Percentiles rank a stretch among this genome's conserved stretches.
phyloP scores from a whole-genome alignment of 2,329 filamentous ascomycete species.

The Epichloe hybrida region DNA sequence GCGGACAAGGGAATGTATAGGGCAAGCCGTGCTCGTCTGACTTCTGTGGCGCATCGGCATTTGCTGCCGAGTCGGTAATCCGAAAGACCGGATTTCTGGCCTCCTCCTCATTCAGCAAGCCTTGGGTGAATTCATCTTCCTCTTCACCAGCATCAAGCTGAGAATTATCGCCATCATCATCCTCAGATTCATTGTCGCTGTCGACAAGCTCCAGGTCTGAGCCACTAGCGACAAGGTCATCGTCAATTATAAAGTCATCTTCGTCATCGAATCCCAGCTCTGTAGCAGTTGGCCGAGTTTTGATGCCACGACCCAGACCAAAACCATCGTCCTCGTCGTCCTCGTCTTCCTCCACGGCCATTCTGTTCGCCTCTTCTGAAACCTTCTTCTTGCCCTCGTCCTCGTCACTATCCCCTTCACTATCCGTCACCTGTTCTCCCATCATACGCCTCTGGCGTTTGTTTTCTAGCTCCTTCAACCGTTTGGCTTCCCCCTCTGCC shows the following conservation, averaged over 20 bases:
- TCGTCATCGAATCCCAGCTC: slow-evolving; percentile 77
- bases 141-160: slow-evolving; percentile 25
- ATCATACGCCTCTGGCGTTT: slow-evolving; percentile 76
- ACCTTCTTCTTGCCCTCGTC: slow-evolving; percentile 21
- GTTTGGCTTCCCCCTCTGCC: slow-evolving; percentile 60
- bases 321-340: slow-evolving; percentile 36
- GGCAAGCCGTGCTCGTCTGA: slow-evolving; percentile 48
- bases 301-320: slow-evolving; percentile 46
- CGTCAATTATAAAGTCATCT: slow-evolving; percentile 85
- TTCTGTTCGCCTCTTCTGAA: slow-evolving; percentile 21
- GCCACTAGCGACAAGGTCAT: slow-evolving; percentile 72
- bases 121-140: slow-evolving; percentile 61
- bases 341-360: slow-evolving; percentile 27
- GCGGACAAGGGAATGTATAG: slow-evolving; percentile 77
- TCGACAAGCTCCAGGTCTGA: slow-evolving; percentile 51
- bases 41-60: slow-evolving; percentile 20
- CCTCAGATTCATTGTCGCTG: slow-evolving; percentile 39
- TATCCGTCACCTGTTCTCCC: slow-evolving; percentile 59
- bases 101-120: slow-evolving; percentile 48
- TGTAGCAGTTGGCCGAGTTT: slow-evolving; percentile 39
- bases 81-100: slow-evolving; percentile 38
- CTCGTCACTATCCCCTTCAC: slow-evolving; percentile 41
- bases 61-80: slow-evolving; percentile 26
- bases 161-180: slow-evolving; percentile 25
- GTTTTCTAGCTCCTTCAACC: slow-evolving; percentile 68